These are phyloP conservation scores for Xylaria sp. DNA, from an alignment of 2,329 filamentous ascomycete genomes.

Conservation along the genomic window DNA sequence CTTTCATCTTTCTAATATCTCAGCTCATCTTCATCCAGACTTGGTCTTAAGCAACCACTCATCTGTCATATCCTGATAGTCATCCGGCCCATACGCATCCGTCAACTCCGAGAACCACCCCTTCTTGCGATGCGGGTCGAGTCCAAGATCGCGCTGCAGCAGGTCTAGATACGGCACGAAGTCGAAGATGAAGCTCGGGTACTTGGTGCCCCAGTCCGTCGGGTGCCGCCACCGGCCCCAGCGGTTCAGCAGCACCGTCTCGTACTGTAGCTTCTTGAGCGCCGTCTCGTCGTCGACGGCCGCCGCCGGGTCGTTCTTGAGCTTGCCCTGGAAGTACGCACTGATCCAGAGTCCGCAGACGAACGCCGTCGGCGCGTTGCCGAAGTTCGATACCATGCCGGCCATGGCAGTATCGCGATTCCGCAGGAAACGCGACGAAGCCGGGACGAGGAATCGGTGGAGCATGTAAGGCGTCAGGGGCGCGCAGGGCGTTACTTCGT, in stretches of 20 bases:
- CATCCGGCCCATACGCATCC: conserved; percentile 52
- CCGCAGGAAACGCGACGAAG: conserved; percentile 31
- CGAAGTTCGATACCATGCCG: conserved; percentile 42
- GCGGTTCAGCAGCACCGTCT: conserved; percentile 59
- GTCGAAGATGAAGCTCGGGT: conserved; percentile 72
- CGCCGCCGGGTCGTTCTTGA: conserved; percentile 14
- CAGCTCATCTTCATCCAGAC: background rate
- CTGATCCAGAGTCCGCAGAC: conserved; percentile 50
- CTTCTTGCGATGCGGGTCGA: conserved; percentile 52
- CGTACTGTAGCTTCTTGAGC: conserved; percentile 37
- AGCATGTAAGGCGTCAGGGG: conserved; percentile 38
- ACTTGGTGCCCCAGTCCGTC: conserved; percentile 55
- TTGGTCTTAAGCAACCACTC: conserved; percentile 41
- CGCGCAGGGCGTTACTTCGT: conserved; percentile 23
- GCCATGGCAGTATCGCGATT: conserved; percentile 44
- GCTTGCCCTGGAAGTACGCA: conserved; percentile 48
- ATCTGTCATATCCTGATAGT: conserved; percentile 49
- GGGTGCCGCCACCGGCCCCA: conserved; percentile 68
- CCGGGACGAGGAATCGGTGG: conserved; percentile 42
- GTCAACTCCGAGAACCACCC: conserved; percentile 48
- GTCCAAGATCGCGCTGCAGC: conserved; percentile 59
- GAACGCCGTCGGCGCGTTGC: conserved; percentile 41
- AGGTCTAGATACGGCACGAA: conserved; percentile 67
- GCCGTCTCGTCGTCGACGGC: conserved; percentile 2
- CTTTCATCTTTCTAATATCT: too few relatives aligned